Evolutionary conservation across 2,329 filamentous ascomycete genomes (phyloP).

Genomic region (Pseudohalonectria lignicola): DNA sequence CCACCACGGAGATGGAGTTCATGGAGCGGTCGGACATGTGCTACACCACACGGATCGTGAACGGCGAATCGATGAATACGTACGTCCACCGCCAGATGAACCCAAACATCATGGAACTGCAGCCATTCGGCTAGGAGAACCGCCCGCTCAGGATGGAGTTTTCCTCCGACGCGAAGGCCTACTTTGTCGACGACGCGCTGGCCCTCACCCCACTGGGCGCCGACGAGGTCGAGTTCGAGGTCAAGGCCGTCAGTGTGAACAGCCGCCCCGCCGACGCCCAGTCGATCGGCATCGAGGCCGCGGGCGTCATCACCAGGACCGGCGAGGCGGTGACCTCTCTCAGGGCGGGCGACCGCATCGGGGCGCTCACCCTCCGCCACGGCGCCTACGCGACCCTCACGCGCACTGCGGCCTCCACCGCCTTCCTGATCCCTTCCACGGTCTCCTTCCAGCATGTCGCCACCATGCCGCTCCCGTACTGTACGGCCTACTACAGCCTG

Average conservation of each 20-base stretch:
- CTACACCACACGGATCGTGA: constrained; percentile 1
- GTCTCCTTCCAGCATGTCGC: constrained; percentile 17
- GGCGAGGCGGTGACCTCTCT: constrained; percentile 9
- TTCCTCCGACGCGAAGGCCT: constrained; percentile 10
- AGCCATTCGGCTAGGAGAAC: constrained; percentile 6
- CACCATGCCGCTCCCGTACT: constrained; percentile 14
- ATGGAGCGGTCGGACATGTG: constrained; percentile 4
- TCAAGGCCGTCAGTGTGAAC: constrained; percentile 17
- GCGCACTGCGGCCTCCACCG: constrained; percentile 1
- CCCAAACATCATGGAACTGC: constrained; percentile 1
- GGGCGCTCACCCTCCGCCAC: constrained; percentile 5
- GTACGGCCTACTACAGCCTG: constrained; percentile 13
- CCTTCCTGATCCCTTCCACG: constrained; percentile 14
- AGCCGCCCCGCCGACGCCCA: constrained; percentile 17
- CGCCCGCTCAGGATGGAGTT: constrained; percentile 10
- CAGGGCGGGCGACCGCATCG: constrained; percentile 18
- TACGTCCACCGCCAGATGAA: constrained; percentile 5
- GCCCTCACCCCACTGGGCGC: constrained; percentile 2
- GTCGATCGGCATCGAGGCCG: constrained; percentile 12
- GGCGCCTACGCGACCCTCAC: constrained; percentile 4
- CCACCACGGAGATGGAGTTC: constrained; percentile 6
- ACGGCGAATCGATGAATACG: constrained; percentile 4
- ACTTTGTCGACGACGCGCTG: constrained; percentile 11
- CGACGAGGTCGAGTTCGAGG: constrained; percentile 13
- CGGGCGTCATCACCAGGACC: constrained; percentile 4